Evolutionary conservation across 192 early-diverging fungal species (phyloP), one percentile per base, ranked within the genome.

Genomic region (Linderina pennispora): DNA sequence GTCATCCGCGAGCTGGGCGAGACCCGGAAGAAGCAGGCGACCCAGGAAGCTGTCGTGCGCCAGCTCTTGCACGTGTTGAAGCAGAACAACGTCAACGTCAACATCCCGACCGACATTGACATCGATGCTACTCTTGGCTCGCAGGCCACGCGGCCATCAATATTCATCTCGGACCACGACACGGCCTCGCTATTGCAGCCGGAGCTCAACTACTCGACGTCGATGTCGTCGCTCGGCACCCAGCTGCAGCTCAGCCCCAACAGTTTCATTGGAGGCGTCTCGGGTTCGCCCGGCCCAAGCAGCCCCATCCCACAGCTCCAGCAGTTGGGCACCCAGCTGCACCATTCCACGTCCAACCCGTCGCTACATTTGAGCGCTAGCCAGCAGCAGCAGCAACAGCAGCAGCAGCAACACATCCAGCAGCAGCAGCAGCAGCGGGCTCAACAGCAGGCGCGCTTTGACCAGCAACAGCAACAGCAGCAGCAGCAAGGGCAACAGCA

Each of bases 1-100:
- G 80, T 91, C 15, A 68, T 79, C 8, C 76, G 86, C 23, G 86
- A 91, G 52, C 65, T 93, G 37, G 60, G 72, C 17, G 86, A 90
- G 42, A 84, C 80, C 1, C 80, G 80, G 26, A 75, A 79, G 48
- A 85, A 81, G 55, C 85, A 87, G 60, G 61, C 56, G 3, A 53
- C 73, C 8, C 88, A 90, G 45, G 78, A 89, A 61, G 70, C 69
- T 40, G 48, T 82, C 32, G 74, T 89, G 38, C 80, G 79, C 46
- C 76, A 61, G 40, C 72, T 91, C 71, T 64, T 88, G 51, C 67
- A 71, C 34, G 56, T 58, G 4, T 54, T 71, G 22, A 63, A 52
- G 52, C 67, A 71, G 48, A 54, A 40, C 37, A 52, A 42, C 40
- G 17, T 50, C 36, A 54, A 43, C 42, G 32, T 55, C 22, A 50